Evolutionary conservation across 1,284 basidiomycete species (phyloP).

Genomic region (Fomitopsis palustris): DNA sequence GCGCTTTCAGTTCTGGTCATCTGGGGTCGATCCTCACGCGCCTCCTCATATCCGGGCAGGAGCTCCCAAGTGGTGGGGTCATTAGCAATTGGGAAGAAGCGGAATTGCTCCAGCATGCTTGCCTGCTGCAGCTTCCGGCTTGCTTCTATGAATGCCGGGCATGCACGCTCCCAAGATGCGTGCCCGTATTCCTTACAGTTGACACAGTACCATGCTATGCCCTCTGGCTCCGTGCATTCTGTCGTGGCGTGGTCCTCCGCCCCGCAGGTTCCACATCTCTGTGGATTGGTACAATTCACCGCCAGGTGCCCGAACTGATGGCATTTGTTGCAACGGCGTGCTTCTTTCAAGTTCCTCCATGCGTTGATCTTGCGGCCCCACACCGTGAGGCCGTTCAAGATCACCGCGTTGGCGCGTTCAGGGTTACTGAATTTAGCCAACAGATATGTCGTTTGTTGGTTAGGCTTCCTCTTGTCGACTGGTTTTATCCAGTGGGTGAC

Average conservation of each 20-base stretch:
- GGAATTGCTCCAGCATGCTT: neutral
- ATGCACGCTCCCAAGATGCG: neutral
- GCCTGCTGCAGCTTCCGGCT: neutral
- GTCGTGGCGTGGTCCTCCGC: neutral
- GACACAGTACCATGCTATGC: neutral
- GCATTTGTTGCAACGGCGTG: conserved; percentile 11
- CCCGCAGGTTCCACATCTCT: conserved; percentile 8
- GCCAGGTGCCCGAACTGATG: conserved; percentile 5
- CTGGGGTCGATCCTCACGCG: too few species aligned
- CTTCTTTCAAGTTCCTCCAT: conserved; percentile 1
- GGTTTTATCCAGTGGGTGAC: neutral
- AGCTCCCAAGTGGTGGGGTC: neutral
- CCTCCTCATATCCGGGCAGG: too few species aligned
- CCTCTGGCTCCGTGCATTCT: conserved; percentile 4
- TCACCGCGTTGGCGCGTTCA: neutral
- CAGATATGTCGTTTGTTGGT: neutral
- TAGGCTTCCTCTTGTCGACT: neutral
- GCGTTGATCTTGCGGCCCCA: neutral
- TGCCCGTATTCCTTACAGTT: neutral
- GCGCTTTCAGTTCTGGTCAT: too few species aligned
- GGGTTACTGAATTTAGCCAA: neutral
- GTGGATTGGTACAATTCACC: neutral
- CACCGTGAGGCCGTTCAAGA: neutral
- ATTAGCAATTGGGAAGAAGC: neutral
- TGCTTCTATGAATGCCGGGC: neutral